Evolutionary conservation across 768 basidiomycete genomes (phyloP).

Genomic region (Tulasnella sp.): DNA sequence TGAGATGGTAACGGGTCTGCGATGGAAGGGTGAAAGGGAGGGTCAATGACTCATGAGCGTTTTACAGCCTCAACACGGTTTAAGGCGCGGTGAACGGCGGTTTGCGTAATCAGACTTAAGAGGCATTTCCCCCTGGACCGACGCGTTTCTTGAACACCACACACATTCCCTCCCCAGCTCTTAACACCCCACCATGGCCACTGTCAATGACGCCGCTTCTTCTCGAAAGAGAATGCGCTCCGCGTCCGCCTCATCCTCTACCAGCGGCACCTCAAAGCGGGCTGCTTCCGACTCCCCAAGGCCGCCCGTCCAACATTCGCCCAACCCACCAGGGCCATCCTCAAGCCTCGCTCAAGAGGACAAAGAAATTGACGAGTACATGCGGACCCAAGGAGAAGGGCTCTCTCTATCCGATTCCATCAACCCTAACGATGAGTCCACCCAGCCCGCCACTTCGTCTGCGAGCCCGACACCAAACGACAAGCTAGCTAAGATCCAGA

Average conservation of each 20-base stretch:
- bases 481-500: conserved; percentile 42
- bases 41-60: neutral
- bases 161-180: neutral
- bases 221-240: conserved; percentile 8
- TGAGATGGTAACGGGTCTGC: neutral
- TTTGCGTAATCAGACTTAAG: neutral
- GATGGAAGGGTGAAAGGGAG: neutral
- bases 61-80: neutral
- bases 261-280: conserved; percentile 44
- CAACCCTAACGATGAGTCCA: conserved; percentile 14
- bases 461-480: conserved; percentile 28
- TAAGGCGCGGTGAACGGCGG: neutral
- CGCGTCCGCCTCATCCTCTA: conserved; percentile 1
- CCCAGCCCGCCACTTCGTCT: conserved; percentile 21
- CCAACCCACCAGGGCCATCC: conserved; percentile 5
- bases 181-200: neutral
- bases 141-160: neutral
- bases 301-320: conserved; percentile 15
- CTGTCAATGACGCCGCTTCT: neutral
- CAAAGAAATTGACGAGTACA: conserved; percentile 48
- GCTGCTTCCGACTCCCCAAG: conserved; percentile 54
- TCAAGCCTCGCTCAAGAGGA: conserved; percentile 17
- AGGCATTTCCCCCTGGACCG: neutral
- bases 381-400: conserved; percentile 26
- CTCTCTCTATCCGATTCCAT: conserved; percentile 5